These are phyloP conservation scores for Boletus pseudopeckii DNA, from an alignment of 768 basidiomycete species.

Conservation along the genomic window DNA sequence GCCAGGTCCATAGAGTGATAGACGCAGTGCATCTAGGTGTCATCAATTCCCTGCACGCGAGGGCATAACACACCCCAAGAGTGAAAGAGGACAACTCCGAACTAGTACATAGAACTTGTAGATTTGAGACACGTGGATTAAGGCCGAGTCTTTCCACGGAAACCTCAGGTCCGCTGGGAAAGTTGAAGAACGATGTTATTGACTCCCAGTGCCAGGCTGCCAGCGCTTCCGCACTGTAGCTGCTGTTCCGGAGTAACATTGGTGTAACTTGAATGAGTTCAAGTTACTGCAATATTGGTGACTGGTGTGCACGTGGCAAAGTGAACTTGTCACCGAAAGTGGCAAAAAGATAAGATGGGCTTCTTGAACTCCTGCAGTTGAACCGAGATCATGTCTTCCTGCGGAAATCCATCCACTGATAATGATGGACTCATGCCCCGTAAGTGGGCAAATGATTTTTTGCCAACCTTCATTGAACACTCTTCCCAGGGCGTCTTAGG, in stretches of 20 bases:
- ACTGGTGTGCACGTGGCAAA: too few relatives aligned
- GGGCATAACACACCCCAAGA: neutral
- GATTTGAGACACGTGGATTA: neutral
- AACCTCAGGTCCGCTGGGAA: neutral
- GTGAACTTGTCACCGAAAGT: neutral
- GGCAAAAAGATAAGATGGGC: conserved; percentile 1
- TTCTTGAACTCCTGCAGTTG: neutral
- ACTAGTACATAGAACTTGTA: too few relatives aligned
- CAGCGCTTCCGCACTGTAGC: neutral
- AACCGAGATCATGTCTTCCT: conserved; percentile 38
- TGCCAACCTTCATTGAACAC: neutral
- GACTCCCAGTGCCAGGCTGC: too few relatives aligned
- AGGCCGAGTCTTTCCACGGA: neutral
- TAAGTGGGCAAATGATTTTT: conserved; percentile 32
- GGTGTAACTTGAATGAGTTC: neutral
- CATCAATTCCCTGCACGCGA: neutral
- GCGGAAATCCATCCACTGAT: conserved; percentile 62
- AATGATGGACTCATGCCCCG: conserved; percentile 65
- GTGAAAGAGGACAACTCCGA: neutral
- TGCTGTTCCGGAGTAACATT: neutral
- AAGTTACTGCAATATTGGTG: too few relatives aligned
- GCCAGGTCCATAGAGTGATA: neutral
- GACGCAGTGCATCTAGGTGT: neutral
- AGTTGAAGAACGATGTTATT: neutral
- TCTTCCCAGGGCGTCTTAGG: conserved; percentile 52